phyloP scores from a whole-genome alignment of 495 filamentous ascomycete species.

The Penicillium waksmanii region DNA sequence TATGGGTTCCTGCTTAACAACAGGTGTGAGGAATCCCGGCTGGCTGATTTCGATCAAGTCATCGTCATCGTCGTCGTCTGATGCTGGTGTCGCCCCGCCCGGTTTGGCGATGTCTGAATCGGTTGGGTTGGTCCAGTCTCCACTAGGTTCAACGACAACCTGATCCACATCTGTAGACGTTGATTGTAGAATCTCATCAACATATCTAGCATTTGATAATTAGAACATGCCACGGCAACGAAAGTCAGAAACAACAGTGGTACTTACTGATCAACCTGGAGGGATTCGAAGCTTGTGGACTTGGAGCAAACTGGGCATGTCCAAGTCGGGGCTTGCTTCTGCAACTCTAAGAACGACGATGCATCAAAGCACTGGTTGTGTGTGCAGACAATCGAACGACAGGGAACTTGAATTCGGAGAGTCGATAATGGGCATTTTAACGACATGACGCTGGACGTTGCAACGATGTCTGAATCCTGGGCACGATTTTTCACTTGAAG shows the following conservation, averaged over 20 bases:
- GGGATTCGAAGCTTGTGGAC: slow-evolving; percentile 71
- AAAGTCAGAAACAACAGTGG: slow-evolving; percentile 8
- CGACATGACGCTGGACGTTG: slow-evolving; percentile 85
- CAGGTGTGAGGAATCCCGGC: slow-evolving; percentile 40
- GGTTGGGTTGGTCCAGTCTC: slow-evolving; percentile 67
- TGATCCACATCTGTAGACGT: slow-evolving; percentile 74
- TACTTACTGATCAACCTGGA: slow-evolving; percentile 85
- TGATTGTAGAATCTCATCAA: slow-evolving; percentile 76
- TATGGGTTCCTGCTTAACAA: slow-evolving; percentile 52
- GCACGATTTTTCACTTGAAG: slow-evolving; percentile 74
- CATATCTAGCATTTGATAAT: slow-evolving; percentile 63
- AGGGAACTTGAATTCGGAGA: slow-evolving; percentile 76
- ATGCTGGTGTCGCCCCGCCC: slow-evolving; percentile 42
- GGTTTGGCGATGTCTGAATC: slow-evolving; percentile 38
- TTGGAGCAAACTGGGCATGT: slow-evolving; percentile 91
- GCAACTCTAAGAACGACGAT: slow-evolving; percentile 87
- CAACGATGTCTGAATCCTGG: slow-evolving; percentile 83
- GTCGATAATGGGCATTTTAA: slow-evolving; percentile 91
- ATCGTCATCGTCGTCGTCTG: slow-evolving; percentile 63
- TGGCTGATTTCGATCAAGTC: slow-evolving; percentile 72
- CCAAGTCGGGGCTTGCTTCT: slow-evolving; percentile 97
- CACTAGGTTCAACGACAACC: slow-evolving; percentile 87
- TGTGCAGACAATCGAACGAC: slow-evolving; percentile 75
- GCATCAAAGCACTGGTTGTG: slow-evolving; percentile 97
- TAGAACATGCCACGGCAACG: background rate